Conservation (phyloP, 208 protist species). For the Leishmania guyanensis region DNA sequence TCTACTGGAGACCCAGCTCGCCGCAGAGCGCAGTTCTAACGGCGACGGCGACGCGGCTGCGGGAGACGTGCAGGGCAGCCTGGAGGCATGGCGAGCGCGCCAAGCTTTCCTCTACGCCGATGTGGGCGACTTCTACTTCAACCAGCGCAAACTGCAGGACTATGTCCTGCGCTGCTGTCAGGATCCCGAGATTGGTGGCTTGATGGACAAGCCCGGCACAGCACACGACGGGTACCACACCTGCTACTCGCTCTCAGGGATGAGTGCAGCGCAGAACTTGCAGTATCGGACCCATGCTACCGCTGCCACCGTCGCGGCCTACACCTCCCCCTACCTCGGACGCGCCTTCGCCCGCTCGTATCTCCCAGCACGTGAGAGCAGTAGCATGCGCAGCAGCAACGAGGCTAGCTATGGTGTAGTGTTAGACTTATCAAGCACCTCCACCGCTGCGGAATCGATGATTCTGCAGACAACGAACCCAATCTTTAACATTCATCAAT, state of each 20-base stretch:
- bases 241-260: conserved; percentile 87
- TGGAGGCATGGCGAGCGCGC: conserved; percentile 4
- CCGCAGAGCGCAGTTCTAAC: background rate
- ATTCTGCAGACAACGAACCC: conserved; percentile 62
- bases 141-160: conserved; percentile 75
- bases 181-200: conserved; percentile 51
- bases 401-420: conserved; percentile 51
- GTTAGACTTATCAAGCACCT: conserved; percentile 22
- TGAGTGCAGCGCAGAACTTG: conserved; percentile 80
- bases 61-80: background rate
- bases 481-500: conserved; percentile 77
- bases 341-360: conserved; percentile 48
- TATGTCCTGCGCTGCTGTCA: conserved; percentile 88
- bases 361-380: conserved; percentile 34
- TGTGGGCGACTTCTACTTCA: conserved; percentile 72
- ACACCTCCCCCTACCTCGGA: conserved; percentile 31
- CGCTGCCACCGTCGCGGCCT: conserved; percentile 5
- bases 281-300: conserved; percentile 47
- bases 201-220: conserved; percentile 87
- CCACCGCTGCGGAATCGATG: conserved; percentile 27
- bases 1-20: background rate
- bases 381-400: background rate
- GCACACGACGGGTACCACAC: conserved; percentile 90
- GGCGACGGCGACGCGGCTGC: background rate
- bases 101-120: conserved; percentile 46